Evolutionary conservation across 176 grass and related monocot species (phyloP).

Genomic region (Bolboschoenus planiculmis): DNA sequence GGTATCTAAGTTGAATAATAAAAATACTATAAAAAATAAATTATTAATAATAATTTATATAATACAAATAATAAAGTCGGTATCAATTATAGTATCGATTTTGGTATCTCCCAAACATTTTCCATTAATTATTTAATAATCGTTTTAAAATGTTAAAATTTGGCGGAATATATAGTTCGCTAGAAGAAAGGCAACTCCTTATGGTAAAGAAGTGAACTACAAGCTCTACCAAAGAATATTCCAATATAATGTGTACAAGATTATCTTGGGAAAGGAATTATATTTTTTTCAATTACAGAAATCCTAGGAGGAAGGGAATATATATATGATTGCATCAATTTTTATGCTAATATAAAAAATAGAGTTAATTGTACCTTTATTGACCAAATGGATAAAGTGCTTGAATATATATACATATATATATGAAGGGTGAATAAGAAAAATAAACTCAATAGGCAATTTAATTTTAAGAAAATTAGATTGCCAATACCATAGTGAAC

Average conservation of each 20-base stretch:
- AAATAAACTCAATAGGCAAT: neutral
- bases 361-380: neutral
- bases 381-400: neutral
- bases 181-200: neutral
- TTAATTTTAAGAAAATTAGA: neutral
- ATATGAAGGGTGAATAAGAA: neutral
- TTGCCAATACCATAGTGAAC: neutral
- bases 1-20: too few relatives aligned
- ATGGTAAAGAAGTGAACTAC: conserved; percentile 17
- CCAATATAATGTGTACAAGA: conserved; percentile 1
- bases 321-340: neutral
- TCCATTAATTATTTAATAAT: neutral
- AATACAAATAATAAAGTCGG: too few relatives aligned
- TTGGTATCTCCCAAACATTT: too few relatives aligned
- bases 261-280: neutral
- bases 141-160: neutral
- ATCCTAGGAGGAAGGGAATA: neutral
- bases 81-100: too few relatives aligned
- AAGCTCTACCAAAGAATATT: conserved; percentile 25
- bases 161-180: neutral
- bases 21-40: too few relatives aligned
- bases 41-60: too few relatives aligned
- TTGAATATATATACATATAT: neutral
- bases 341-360: neutral
- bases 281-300: neutral